phyloP scores from a whole-genome alignment of 1,284 basidiomycete genomes.

The Cryptococcus sp. region DNA sequence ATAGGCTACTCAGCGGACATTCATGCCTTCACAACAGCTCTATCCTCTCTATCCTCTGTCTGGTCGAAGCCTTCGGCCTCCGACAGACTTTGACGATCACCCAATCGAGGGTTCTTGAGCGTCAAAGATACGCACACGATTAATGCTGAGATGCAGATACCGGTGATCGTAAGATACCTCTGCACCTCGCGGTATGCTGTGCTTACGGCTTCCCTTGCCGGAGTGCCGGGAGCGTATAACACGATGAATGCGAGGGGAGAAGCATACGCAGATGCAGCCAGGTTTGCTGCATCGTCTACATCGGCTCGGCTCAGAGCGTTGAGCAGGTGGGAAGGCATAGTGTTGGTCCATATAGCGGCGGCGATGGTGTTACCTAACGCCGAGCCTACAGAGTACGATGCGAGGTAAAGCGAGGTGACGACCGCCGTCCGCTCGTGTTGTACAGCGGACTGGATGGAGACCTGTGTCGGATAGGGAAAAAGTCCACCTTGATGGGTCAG shows the following conservation, averaged over 20 bases:
- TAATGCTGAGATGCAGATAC: constrained; percentile 38
- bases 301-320: constrained; percentile 14
- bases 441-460: constrained; percentile 50
- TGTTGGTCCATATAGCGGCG: constrained; percentile 51
- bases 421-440: constrained; percentile 52
- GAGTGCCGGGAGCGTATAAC: constrained; percentile 45
- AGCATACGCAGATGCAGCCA: constrained; percentile 45
- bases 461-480: constrained; percentile 54
- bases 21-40: too few species aligned
- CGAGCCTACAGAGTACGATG: constrained; percentile 53
- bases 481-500: constrained; percentile 29
- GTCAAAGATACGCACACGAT: constrained; percentile 30
- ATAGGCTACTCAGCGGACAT: too few species aligned
- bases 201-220: constrained; percentile 43
- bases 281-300: constrained; percentile 39
- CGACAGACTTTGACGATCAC: constrained; percentile 37
- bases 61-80: constrained; percentile 33
- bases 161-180: constrained; percentile 42
- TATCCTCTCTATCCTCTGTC: background rate
- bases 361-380: constrained; percentile 53
- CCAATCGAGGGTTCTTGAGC: constrained; percentile 37
- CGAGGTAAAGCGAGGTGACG: constrained; percentile 52
- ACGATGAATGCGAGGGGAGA: constrained; percentile 44
- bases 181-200: constrained; percentile 44
- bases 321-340: constrained; percentile 24